Conservation (phyloP, 257 asterid species). For the Dorcoceras hygrometricum region DNA sequence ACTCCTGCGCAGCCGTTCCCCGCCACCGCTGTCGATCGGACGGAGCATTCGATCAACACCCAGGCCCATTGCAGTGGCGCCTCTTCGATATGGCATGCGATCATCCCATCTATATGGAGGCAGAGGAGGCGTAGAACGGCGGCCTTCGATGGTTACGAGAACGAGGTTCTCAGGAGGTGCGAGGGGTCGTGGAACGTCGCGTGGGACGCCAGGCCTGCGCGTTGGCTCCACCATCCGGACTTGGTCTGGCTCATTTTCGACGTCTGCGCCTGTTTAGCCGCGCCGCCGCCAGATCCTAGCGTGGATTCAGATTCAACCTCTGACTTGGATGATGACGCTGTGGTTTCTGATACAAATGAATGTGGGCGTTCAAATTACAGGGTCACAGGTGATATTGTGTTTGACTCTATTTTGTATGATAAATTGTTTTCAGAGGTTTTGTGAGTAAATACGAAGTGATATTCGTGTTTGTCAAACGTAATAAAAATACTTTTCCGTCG, state of each 20-base stretch:
- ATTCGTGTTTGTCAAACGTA: no score
- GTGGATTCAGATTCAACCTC: slow-evolving; percentile 24
- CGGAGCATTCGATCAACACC: slow-evolving; percentile 20
- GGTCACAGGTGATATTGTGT: slow-evolving; percentile 46
- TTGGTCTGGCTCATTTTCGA: slow-evolving; percentile 88
- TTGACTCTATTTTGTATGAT: background rate
- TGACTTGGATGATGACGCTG: slow-evolving; percentile 23
- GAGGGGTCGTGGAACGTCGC: slow-evolving; percentile 94
- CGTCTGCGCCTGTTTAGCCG: slow-evolving; percentile 44
- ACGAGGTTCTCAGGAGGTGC: slow-evolving; percentile 41
- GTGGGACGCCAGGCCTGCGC: slow-evolving; percentile 90
- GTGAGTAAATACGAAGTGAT: background rate
- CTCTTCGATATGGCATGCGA: slow-evolving; percentile 73
- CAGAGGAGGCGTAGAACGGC: slow-evolving; percentile 28
- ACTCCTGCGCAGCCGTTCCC: background rate
- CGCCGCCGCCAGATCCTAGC: slow-evolving; percentile 28
- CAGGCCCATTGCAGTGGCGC: slow-evolving; percentile 34
- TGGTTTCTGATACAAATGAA: slow-evolving; percentile 14
- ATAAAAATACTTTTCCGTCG: background rate
- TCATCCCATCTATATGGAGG: slow-evolving; percentile 55
- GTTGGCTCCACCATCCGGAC: slow-evolving; percentile 84
- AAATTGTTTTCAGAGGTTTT: background rate
- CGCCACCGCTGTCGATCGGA: slow-evolving; percentile 44
- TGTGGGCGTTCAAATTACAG: slow-evolving; percentile 38
- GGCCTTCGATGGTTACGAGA: slow-evolving; percentile 40